A percentile compares a stretch with the other conserved stretches of the same genome.
These are phyloP conservation scores for Scenedesmus sp. DNA, from an alignment of 163 green algal genomes.

Conservation along the genomic window DNA sequence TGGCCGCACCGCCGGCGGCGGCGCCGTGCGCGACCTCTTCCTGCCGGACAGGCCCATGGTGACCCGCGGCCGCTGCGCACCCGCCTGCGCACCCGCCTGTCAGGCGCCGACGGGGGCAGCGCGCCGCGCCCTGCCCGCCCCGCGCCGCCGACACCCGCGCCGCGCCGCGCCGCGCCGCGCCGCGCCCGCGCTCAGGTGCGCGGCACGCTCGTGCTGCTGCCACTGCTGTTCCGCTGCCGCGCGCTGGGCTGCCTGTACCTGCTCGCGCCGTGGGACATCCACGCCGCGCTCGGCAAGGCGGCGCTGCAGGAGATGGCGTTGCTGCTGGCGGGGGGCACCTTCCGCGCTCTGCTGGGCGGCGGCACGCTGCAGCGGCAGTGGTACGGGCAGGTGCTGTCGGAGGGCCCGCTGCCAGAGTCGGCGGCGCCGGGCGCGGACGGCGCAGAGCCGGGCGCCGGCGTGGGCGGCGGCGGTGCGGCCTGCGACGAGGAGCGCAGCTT, in stretches of 20 bases:
- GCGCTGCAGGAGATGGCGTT: constrained; percentile 46
- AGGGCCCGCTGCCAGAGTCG: constrained; percentile 12
- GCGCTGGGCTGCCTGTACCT: constrained; percentile 58
- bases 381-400: constrained; percentile 47
- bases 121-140: no score
- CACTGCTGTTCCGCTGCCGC: constrained; percentile 52
- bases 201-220: constrained; percentile 56
- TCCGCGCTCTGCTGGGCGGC: constrained; percentile 44
- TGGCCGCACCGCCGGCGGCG: constrained; percentile 28
- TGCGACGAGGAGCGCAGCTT: not conserved
- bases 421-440: not conserved
- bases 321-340: constrained; percentile 43
- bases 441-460: no score
- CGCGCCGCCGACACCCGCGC: no score
- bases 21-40: constrained; percentile 31
- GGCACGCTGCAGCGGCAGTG: constrained; percentile 45
- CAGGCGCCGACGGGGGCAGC: no score
- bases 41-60: constrained; percentile 39
- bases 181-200: no score
- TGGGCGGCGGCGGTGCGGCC: not conserved
- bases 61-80: no score
- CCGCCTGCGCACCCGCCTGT: no score
- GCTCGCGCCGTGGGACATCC: constrained; percentile 54
- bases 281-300: constrained; percentile 43
- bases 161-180: no score